Evolutionary conservation across 2,329 filamentous ascomycete genomes (phyloP).

Genomic region (Fusarium graminum): DNA sequence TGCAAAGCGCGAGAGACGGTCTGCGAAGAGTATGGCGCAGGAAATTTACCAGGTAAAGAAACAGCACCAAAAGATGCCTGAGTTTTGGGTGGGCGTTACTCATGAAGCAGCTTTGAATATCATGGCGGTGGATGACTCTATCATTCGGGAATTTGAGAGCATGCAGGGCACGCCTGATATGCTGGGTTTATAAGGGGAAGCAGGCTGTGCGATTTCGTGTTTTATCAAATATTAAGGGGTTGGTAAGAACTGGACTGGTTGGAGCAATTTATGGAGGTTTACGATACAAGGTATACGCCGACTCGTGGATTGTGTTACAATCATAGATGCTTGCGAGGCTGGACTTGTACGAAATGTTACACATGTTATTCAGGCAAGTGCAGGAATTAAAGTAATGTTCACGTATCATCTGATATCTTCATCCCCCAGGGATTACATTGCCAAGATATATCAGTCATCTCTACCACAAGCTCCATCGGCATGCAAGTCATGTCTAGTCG

Average conservation of each 20-base stretch:
- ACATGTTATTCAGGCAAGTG: not conserved
- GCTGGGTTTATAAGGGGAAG: constrained; percentile 23
- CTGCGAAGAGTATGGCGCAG: constrained; percentile 83
- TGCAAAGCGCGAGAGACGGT: constrained; percentile 75
- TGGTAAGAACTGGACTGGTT: not conserved
- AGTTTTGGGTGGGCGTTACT: constrained; percentile 68
- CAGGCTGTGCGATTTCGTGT: not conserved
- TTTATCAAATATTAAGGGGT: not conserved
- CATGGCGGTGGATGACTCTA: constrained; percentile 69
- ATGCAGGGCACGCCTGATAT: constrained; percentile 42
- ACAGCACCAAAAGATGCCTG: constrained; percentile 64
- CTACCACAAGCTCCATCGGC: too few relatives aligned
- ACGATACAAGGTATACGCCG: not conserved
- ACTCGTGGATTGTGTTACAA: not conserved
- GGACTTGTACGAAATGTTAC: not conserved
- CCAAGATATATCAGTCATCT: not conserved
- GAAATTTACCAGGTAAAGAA: constrained; percentile 76
- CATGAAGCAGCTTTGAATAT: constrained; percentile 68
- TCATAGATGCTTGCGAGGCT: not conserved
- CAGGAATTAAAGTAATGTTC: not conserved
- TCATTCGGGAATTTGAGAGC: constrained; percentile 69
- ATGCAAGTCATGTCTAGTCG: not conserved
- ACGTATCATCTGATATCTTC: not conserved
- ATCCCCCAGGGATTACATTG: not conserved
- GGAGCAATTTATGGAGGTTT: not conserved